phyloP scores from a whole-genome alignment of 495 filamentous ascomycete species.

The Chaetomium fimeti region DNA sequence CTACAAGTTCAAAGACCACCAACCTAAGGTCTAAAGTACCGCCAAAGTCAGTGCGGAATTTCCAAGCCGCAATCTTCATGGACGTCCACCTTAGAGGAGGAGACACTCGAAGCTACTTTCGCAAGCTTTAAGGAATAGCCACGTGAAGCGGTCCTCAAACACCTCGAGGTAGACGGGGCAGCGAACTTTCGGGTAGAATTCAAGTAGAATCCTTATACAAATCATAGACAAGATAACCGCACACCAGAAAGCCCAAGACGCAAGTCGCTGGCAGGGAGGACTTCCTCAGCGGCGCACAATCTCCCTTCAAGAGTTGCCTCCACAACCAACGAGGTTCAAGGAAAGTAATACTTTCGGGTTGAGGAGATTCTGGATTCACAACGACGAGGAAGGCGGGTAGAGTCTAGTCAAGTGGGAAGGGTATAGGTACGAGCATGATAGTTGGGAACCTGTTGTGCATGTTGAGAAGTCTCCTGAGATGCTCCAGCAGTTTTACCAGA shows the following conservation, averaged over 20 bases:
- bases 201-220: conserved; percentile 16
- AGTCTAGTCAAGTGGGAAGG: conserved; percentile 18
- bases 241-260: conserved; percentile 18
- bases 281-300: conserved; percentile 17
- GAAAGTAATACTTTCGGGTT: conserved; percentile 10
- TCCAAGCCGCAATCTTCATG: conserved; percentile 14
- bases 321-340: conserved; percentile 21
- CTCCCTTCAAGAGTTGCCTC: conserved; percentile 23
- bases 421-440: conserved; percentile 24
- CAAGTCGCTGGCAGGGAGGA: conserved; percentile 24
- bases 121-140: conserved; percentile 21
- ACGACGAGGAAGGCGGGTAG: conserved; percentile 8
- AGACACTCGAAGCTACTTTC: conserved; percentile 15
- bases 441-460: conserved; percentile 25
- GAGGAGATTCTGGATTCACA: conserved; percentile 6
- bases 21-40: background rate
- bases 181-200: conserved; percentile 12
- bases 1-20: background rate
- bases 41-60: background rate
- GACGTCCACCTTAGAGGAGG: conserved; percentile 15
- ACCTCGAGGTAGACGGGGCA: background rate
- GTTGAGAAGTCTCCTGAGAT: conserved; percentile 21
- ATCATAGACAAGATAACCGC: conserved; percentile 19
- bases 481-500: conserved; percentile 23
- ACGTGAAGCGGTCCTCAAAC: conserved; percentile 15